Evolutionary conservation across 371 early-diverging fungal species (phyloP).

Genomic region (Haplosporangium sp.): DNA sequence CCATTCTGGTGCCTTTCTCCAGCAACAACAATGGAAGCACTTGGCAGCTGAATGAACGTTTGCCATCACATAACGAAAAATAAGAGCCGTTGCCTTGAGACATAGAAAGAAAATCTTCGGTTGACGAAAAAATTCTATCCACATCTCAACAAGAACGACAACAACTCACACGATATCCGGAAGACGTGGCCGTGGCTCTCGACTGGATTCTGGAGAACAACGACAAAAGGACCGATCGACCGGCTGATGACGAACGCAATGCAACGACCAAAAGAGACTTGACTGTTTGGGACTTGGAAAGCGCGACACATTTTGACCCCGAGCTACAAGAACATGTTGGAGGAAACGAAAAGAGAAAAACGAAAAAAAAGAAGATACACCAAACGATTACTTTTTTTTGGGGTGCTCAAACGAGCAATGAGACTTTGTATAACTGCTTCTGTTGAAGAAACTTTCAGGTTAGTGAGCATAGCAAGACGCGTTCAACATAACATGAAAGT

Average conservation of each 20-base stretch:
- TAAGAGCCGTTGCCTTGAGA: conserved; percentile 41
- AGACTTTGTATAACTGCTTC: conserved; percentile 39
- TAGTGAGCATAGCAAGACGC: conserved; percentile 35
- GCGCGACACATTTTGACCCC: background rate
- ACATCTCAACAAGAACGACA: conserved; percentile 38
- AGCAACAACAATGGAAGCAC: background rate
- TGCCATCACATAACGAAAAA: conserved; percentile 11
- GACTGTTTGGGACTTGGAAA: no score
- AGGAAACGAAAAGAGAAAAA: conserved; percentile 3
- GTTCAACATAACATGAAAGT: conserved; percentile 48
- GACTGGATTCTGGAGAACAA: no score
- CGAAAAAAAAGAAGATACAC: conserved; percentile 26
- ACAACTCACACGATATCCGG: conserved; percentile 35
- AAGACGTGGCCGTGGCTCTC: background rate
- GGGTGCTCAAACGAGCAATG: conserved; percentile 4
- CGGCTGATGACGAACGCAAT: no score
- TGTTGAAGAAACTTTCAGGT: conserved; percentile 58
- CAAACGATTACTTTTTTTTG: conserved; percentile 33
- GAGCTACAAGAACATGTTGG: conserved; percentile 1
- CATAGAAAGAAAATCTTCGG: conserved; percentile 34
- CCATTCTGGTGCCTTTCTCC: conserved; percentile 32
- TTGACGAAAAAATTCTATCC: conserved; percentile 48
- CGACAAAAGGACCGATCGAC: no score
- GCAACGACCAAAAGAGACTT: no score
- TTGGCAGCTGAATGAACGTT: conserved; percentile 1